Base-by-base conservation (phyloP, 495 filamentous ascomycete species). In the Neurospora sp. region DNA sequence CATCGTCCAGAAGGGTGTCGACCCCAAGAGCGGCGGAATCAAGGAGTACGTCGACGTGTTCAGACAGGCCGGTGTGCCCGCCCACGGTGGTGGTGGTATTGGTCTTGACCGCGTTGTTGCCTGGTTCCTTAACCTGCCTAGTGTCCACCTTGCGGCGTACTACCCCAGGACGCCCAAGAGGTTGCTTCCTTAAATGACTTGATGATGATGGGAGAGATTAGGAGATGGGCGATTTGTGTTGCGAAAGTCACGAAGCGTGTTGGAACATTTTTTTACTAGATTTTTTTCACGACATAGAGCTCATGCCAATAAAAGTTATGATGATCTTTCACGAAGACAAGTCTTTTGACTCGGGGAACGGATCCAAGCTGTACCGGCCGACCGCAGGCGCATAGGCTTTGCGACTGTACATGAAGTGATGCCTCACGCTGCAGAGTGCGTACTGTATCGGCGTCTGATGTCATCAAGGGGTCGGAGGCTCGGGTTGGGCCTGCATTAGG, bases 31-130 rank as follows among this genome's bases (percentile, higher is more conserved):
- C 76, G 84, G 89, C 31, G 94, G 94, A 31, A 89, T 96, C 77
- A 90, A 65, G 53, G 53, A 65, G 78, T 97, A 97, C 79, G 87
- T 95, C 40, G 87, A 92, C 75, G 89, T 92, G 65, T 97, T 97
- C 85, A 84, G 87, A 72, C 89, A 90, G 75, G 93, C 91, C 0
- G 94, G 87, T 39, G 86, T 87, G 3, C 86, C 92, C 68, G 91
- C 91, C 37, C 94, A 97, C 80, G 94, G 90, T 17, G 94, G 94
- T 76, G 94, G 92, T 78, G 93, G 93, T 73, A 88, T 97, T 75
- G 94, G 94, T 7, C 80, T 97, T 76, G 94, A 97, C 84, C 85
- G 94, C 70, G 92, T 97, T 70, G 92, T 97, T 71, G 93, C 93
- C 78, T 93, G 93, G 86, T 97, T 91, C 83, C 83, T 97, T 78